A percentile compares a stretch with the other conserved stretches of the same genome.
These are phyloP conservation scores for Clitocybe nebularis DNA, from an alignment of 1,284 basidiomycete species.

Conservation along the genomic window DNA sequence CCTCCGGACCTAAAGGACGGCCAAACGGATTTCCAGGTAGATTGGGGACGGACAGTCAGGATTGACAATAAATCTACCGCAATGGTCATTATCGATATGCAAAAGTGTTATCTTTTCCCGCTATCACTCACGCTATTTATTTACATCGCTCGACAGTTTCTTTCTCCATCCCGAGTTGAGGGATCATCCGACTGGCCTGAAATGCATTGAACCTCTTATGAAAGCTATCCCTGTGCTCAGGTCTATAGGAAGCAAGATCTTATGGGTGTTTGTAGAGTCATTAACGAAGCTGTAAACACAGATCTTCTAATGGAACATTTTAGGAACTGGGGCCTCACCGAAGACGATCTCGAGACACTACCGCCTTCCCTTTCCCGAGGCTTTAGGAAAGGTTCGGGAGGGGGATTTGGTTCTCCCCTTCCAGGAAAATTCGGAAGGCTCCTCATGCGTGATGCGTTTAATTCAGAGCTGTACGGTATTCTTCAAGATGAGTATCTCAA, in stretches of 20 bases:
- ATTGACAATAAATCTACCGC: slow-evolving; percentile 49
- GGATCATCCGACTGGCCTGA: slow-evolving; percentile 51
- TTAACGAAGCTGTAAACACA: neutral
- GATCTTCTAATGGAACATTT: slow-evolving; percentile 5
- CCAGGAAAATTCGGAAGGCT: slow-evolving; percentile 53
- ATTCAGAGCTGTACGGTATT: slow-evolving; percentile 53
- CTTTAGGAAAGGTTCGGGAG: slow-evolving; percentile 47
- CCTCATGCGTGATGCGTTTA: slow-evolving; percentile 56
- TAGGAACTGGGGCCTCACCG: slow-evolving; percentile 70
- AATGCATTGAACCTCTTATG: slow-evolving; percentile 54
- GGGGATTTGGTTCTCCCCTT: slow-evolving; percentile 56
- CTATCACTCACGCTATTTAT: neutral
- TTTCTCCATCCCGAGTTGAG: slow-evolving; percentile 63
- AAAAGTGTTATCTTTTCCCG: slow-evolving; percentile 46
- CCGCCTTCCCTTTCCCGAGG: slow-evolving; percentile 52
- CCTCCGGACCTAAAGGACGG: slow-evolving; percentile 28
- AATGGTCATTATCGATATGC: slow-evolving; percentile 67
- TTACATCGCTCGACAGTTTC: slow-evolving; percentile 36
- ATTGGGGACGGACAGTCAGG: slow-evolving; percentile 47
- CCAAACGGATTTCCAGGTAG: slow-evolving; percentile 52
- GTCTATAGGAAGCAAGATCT: slow-evolving; percentile 51
- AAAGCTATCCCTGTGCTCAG: slow-evolving; percentile 47
- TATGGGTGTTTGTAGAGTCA: slow-evolving; percentile 54
- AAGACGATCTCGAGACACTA: slow-evolving; percentile 56
- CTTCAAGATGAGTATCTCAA: slow-evolving; percentile 52